A percentile compares a stretch with the other conserved stretches of the same genome.
Evolutionary conservation across 352 stramenopile species (phyloP).

Genomic region (Plasmopara viticola): DNA sequence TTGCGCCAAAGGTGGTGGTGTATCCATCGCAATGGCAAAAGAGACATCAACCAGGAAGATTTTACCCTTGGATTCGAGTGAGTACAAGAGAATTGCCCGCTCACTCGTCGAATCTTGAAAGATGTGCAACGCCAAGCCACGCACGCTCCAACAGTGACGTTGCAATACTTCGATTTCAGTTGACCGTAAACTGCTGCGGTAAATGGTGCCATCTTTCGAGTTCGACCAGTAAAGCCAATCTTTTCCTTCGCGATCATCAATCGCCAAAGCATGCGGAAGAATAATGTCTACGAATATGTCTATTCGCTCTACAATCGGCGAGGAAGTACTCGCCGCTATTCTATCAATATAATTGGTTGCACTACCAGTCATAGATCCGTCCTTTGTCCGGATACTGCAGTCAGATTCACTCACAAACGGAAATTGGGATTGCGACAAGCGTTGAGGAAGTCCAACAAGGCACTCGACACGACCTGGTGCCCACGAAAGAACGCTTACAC

Average conservation of each 20-base stretch:
- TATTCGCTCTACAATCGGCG: constrained; percentile 46
- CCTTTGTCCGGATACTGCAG: constrained; percentile 44
- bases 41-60: constrained; percentile 27
- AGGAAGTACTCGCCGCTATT: constrained; percentile 33
- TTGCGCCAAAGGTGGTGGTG: constrained; percentile 6
- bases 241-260: constrained; percentile 27
- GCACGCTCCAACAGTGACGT: constrained; percentile 42
- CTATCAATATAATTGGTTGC: constrained; percentile 46
- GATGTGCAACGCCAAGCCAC: constrained; percentile 29
- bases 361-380: constrained; percentile 41
- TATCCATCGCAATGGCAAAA: background rate
- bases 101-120: background rate
- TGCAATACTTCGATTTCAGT: constrained; percentile 40
- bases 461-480: constrained; percentile 41
- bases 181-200: constrained; percentile 43
- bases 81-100: constrained; percentile 36
- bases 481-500: constrained; percentile 41
- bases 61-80: constrained; percentile 51
- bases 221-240: constrained; percentile 72
- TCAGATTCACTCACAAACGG: constrained; percentile 27
- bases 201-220: constrained; percentile 52
- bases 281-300: constrained; percentile 31
- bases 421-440: constrained; percentile 13
- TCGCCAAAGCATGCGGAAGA: constrained; percentile 39
- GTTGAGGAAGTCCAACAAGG: constrained; percentile 38